A percentile compares a stretch with the other conserved stretches of the same genome.
Evolutionary conservation across 345 rosid species (phyloP).

Genomic region (Stellera chamaejasme): DNA sequence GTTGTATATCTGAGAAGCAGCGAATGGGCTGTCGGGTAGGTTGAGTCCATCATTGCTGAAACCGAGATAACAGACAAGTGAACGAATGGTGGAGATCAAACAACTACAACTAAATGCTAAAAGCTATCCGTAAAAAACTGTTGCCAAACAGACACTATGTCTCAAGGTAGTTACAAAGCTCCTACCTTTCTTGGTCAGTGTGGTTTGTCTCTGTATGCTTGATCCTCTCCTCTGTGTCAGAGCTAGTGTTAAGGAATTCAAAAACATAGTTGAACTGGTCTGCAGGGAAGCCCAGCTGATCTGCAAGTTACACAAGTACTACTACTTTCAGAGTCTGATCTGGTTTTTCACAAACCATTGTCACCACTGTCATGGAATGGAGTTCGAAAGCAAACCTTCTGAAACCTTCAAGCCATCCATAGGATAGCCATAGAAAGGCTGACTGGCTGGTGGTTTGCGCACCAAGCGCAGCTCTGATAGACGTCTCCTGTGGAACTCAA

Average conservation of each 20-base stretch:
- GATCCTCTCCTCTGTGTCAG: conserved; percentile 16
- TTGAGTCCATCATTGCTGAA: conserved; percentile 33
- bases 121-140: neutral
- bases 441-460: conserved; percentile 23
- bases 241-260: conserved; percentile 26
- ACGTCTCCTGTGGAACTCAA: conserved; percentile 35
- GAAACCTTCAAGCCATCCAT: conserved; percentile 27
- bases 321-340: neutral
- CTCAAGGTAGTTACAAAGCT: neutral
- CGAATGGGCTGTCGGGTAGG: conserved; percentile 51
- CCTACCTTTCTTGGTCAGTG: conserved; percentile 37
- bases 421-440: conserved; percentile 18
- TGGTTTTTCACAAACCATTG: neutral
- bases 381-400: conserved; percentile 21
- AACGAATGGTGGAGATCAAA: neutral
- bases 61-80: too few relatives aligned
- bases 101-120: neutral
- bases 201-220: conserved; percentile 19
- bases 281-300: conserved; percentile 22
- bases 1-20: conserved; percentile 29
- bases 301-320: conserved; percentile 12
- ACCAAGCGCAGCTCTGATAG: conserved; percentile 24
- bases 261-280: conserved; percentile 28
- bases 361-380: neutral
- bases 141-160: neutral